phyloP scores from a whole-genome alignment of 169 alveolate species.

The Perkinsus marinus region DNA sequence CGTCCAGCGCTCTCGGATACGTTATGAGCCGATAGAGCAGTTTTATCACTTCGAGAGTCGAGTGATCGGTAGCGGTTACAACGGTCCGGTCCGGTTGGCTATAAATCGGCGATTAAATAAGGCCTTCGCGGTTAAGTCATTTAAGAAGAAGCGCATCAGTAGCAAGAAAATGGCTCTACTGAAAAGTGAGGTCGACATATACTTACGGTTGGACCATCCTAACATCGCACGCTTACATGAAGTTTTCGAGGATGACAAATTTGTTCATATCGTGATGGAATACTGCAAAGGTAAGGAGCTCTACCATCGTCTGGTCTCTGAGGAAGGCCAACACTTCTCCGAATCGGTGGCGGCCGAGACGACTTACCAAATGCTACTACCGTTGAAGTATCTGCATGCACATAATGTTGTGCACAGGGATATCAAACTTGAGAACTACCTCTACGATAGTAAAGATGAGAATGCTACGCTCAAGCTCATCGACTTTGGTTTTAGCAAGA shows the following conservation, averaged over 20 bases:
- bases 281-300: constrained; percentile 27
- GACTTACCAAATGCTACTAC: constrained; percentile 47
- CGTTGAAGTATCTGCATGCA: constrained; percentile 54
- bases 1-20: background rate
- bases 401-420: constrained; percentile 53
- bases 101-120: background rate
- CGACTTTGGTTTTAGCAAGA: constrained; percentile 49
- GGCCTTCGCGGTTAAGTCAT: constrained; percentile 1
- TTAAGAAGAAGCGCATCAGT: constrained; percentile 13
- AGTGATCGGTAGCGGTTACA: constrained; percentile 3
- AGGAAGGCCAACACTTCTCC: constrained; percentile 16
- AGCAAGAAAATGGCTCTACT: constrained; percentile 25
- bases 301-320: constrained; percentile 8
- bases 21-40: background rate
- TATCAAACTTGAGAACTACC: constrained; percentile 58
- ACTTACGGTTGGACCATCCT: constrained; percentile 24
- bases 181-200: constrained; percentile 18
- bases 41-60: background rate
- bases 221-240: constrained; percentile 24
- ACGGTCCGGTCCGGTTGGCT: constrained; percentile 1
- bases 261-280: constrained; percentile 24
- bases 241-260: constrained; percentile 25
- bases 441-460: constrained; percentile 36
- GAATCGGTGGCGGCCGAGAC: constrained; percentile 15
- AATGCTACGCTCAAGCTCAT: constrained; percentile 44